Conservation (phyloP, 495 filamentous ascomycete species). For the Collariella sp. region DNA sequence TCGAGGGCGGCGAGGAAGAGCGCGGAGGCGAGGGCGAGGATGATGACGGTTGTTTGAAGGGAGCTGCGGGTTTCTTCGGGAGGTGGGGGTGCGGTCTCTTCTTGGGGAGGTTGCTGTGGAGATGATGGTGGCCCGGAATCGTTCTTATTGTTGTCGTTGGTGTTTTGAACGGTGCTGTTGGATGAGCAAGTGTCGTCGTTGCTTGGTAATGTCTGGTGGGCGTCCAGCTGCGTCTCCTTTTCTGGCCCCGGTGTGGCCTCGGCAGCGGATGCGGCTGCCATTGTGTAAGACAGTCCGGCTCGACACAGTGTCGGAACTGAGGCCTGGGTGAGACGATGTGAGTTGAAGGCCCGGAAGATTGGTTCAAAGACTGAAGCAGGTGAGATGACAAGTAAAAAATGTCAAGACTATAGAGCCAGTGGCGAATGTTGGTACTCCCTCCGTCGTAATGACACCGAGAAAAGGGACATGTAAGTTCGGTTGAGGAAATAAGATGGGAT, state of each 20-base stretch:
- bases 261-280: not conserved
- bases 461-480: no score
- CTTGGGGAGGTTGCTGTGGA: not conserved
- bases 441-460: no score
- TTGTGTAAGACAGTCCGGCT: not conserved
- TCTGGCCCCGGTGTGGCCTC: not conserved
- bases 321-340: not conserved
- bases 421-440: no score
- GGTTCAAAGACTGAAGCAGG: no score
- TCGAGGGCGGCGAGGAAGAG: slow-evolving; percentile 48
- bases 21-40: slow-evolving; percentile 39
- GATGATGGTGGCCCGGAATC: not conserved
- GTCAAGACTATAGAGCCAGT: no score
- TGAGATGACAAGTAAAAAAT: no score
- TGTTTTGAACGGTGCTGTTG: no score
- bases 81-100: not conserved
- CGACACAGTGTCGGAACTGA: not conserved
- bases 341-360: no score
- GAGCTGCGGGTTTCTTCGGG: slow-evolving; percentile 30
- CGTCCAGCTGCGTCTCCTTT: not conserved
- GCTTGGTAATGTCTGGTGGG: no score
- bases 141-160: not conserved
- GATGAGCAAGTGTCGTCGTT: not conserved
- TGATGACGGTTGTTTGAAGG: slow-evolving; percentile 30
- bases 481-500: no score